Evolutionary conservation across 148 eudicot species (phyloP).

Genomic region (Hydrangea macrophylla): DNA sequence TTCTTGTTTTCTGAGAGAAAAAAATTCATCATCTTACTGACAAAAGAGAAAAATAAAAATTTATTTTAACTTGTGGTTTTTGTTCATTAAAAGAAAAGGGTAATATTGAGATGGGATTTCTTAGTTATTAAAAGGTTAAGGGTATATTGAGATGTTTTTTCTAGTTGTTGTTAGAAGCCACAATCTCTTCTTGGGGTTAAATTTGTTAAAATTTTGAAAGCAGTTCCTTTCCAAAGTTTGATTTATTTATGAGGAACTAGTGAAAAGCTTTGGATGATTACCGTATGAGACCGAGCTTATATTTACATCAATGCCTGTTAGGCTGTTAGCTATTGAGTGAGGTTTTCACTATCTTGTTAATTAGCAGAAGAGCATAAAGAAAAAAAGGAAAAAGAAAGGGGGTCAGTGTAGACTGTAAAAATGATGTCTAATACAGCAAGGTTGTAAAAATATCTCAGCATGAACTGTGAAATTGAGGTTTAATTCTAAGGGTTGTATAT

Average conservation of each 20-base stretch:
- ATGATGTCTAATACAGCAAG: neutral
- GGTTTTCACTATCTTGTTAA: slow-evolving; percentile 10
- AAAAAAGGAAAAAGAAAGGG: too few species aligned
- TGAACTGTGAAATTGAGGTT: too few species aligned
- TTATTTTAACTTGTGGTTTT: too few species aligned
- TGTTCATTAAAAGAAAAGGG: too few species aligned
- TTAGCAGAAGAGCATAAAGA: slow-evolving; percentile 20
- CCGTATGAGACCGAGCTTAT: neutral
- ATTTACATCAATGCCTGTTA: neutral
- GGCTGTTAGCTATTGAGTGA: neutral
- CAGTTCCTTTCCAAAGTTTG: neutral
- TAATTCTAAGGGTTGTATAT: too few species aligned
- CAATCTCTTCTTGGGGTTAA: neutral
- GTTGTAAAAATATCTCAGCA: too few species aligned
- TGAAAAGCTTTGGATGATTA: neutral
- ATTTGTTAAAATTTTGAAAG: neutral
- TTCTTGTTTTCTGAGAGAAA: too few species aligned
- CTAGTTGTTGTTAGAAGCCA: neutral
- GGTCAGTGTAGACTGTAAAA: neutral
- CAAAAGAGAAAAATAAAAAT: too few species aligned
- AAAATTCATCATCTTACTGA: too few species aligned
- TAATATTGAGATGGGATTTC: too few species aligned
- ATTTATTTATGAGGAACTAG: neutral
- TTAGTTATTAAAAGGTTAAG: too few species aligned
- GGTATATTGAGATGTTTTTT: neutral